Base-by-base conservation (phyloP, 306 rosid genomes). In the Trichosanthes cucumerina region DNA sequence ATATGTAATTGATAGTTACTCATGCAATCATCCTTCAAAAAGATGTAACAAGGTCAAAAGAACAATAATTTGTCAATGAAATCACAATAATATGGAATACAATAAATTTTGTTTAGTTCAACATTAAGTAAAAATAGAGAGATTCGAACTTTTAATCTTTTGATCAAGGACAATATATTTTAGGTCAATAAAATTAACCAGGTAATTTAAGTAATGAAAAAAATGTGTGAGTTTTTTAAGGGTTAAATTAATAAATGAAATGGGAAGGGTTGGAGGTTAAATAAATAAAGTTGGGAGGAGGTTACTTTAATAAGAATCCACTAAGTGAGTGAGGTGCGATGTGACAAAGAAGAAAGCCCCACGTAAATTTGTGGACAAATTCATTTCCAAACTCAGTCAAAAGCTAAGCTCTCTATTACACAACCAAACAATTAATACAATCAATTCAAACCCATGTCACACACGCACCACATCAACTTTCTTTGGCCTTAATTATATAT, bases 361-460 rank as follows among this genome's bases (percentile, higher is more conserved):
- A 73, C 78, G 13, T 73, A 73, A 28, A 28, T 73, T 49, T 73
- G 62, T 73, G 78, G 78, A 73, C 78, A 50, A 70, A 50, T 71
- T 47, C 39, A 46, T 24, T 71, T 5, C 15, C 24, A 49, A 73
- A 31, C 16, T 73, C 18, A 26, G 78, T 73, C 78, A 73, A 73
- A 73, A 73, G 60, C 78, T 71, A 47, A 71, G 12, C 41, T 73
- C 43, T 28, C 75, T 41, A 34, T 68, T 65, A 36, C 19, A 65
- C 73, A 4, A 23, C 52, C 11, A 7, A 69, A 39, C 75, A 69
- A 69, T 71, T 64, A 23, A 64, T 64, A 21, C 31, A 73, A 73
- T 73, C 28, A 73, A 73, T 73, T 41, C 75, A 69, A 69, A 10
- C 43, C 43, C 43, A 73, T n/a, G 77, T 72, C 58, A 72, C 77